These are phyloP conservation scores for Amanita subjunquillea DNA, from an alignment of 768 basidiomycete species.

Conservation along the genomic window DNA sequence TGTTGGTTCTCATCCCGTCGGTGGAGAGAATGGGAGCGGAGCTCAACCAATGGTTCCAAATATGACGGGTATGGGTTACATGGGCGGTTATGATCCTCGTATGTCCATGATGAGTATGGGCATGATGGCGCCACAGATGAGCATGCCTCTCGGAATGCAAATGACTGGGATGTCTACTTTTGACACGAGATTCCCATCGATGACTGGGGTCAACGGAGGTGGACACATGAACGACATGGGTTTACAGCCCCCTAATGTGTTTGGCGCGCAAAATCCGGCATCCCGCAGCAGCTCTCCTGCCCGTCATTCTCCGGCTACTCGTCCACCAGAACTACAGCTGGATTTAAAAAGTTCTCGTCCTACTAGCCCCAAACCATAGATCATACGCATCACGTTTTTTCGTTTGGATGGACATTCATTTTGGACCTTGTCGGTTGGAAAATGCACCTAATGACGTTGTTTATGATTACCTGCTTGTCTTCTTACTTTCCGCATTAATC, in stretches of 20 bases:
- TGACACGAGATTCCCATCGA: constrained; percentile 46
- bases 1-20: constrained; percentile 63
- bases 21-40: constrained; percentile 39
- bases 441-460: not conserved
- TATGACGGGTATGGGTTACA: constrained; percentile 18
- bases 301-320: constrained; percentile 38
- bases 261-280: constrained; percentile 17
- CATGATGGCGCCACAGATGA: constrained; percentile 25
- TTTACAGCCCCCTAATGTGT: constrained; percentile 24
- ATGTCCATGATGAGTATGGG: constrained; percentile 68
- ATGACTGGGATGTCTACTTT: constrained; percentile 57
- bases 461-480: constrained; percentile 7
- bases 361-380: constrained; percentile 17
- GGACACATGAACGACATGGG: constrained; percentile 19
- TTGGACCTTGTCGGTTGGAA: constrained; percentile 2
- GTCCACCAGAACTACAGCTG: constrained; percentile 16
- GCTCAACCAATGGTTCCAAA: constrained; percentile 36
- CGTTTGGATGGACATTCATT: constrained; percentile 5
- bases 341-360: constrained; percentile 20
- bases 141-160: constrained; percentile 38
- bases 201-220: constrained; percentile 17
- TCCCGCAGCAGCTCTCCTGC: constrained; percentile 44
- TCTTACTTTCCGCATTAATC: constrained; percentile 7
- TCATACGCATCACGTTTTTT: constrained; percentile 2
- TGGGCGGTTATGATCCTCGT: constrained; percentile 52